Evolutionary conservation across 345 rosid species (phyloP), one percentile per base, ranked within the genome.

Genomic region (Acer negundo): DNA sequence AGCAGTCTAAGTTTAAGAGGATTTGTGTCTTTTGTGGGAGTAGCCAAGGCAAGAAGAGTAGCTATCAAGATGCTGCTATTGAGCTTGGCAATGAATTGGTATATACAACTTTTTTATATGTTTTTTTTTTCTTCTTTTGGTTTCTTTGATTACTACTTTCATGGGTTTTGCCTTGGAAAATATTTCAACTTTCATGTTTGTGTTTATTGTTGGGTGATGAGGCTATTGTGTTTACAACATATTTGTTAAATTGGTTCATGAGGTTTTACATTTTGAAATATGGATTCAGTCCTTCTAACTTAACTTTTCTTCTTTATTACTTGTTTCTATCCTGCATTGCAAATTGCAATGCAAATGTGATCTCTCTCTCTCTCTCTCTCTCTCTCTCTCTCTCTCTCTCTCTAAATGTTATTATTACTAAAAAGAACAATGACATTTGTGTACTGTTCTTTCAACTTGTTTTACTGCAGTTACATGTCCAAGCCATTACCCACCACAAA

Each of bases 21-120:
- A 87, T 92, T 78, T 92, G 97, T 83, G 97, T 92, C 71, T 92
- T 92, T 78, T 92, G 97, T 78, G 95, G 97, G 76, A 92, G 94
- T 68, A 92, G 95, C 84, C 93, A 89, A 69, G 97, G 97, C 74
- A 92, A 88, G 85, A 92, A 91, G 80, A 90, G 85, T 70, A 92
- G 95, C 82, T 92, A 92, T 80, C 97, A 92, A 82, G 97, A 88
- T 85, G 93, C 97, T 83, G 97, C 97, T 75, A 84, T 88, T 82
- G 93, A 89, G 80, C 95, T 93, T 75, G 97, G 90, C 78, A 86
- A 85, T 47, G 97, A 93, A 84, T 86, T 93, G 93, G 97, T 93
- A 85, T 77, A 42, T 42, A 1, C 28, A 55, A 7, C 24, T 28
- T 69, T 11, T 7, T 63, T 79, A 67, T 44, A 20, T 79, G 74